These are phyloP conservation scores for Amylocarpus encephaloides DNA, from an alignment of 2,329 filamentous ascomycete species.

Conservation along the genomic window DNA sequence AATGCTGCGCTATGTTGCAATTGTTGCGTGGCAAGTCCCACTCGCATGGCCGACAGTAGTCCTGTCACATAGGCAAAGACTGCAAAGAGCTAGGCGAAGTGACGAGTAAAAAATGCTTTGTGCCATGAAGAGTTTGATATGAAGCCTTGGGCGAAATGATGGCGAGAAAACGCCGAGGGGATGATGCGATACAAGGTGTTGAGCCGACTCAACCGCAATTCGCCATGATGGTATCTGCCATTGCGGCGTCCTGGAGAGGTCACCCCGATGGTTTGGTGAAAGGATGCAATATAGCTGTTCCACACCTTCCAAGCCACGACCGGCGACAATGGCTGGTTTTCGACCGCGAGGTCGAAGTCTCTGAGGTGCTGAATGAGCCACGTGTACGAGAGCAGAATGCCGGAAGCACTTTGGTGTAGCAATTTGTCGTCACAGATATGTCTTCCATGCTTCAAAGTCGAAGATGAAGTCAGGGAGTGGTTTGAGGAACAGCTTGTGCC, in stretches of 20 bases:
- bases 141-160: slow-evolving; percentile 13
- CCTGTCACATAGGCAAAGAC: slow-evolving; percentile 36
- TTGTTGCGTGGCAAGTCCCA: slow-evolving; percentile 35
- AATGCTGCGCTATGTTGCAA: not conserved
- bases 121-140: slow-evolving; percentile 30
- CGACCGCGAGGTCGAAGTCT: slow-evolving; percentile 33
- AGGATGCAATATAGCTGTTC: slow-evolving; percentile 20
- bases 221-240: slow-evolving; percentile 31
- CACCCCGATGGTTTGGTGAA: slow-evolving; percentile 12
- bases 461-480: slow-evolving; percentile 29
- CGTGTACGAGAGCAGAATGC: slow-evolving; percentile 32
- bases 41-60: slow-evolving; percentile 44
- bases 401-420: slow-evolving; percentile 21
- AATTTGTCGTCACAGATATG: slow-evolving; percentile 7
- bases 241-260: slow-evolving; percentile 13
- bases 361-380: slow-evolving; percentile 31
- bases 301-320: slow-evolving; percentile 20
- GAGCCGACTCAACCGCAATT: slow-evolving; percentile 31
- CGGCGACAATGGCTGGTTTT: slow-evolving; percentile 26
- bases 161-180: not conserved
- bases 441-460: slow-evolving; percentile 21
- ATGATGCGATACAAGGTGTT: slow-evolving; percentile 22
- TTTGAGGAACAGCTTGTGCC: slow-evolving; percentile 28
- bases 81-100: slow-evolving; percentile 38
- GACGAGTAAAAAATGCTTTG: slow-evolving; percentile 37